These are phyloP conservation scores for Crithidia expoeki DNA, from an alignment of 208 protist species.

Conservation along the genomic window DNA sequence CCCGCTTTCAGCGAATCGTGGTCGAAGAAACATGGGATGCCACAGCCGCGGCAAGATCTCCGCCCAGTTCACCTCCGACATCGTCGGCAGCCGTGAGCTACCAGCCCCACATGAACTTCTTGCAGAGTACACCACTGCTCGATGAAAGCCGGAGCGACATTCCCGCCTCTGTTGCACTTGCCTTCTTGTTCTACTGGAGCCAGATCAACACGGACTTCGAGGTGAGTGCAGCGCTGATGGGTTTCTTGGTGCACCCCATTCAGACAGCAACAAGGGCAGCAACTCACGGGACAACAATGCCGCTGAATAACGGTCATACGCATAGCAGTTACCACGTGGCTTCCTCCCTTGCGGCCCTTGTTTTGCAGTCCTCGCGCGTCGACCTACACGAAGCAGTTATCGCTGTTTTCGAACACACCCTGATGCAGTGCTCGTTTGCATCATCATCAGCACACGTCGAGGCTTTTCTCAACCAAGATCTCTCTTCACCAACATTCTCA, in stretches of 20 bases:
- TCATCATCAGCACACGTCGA: background rate
- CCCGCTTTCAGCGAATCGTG: constrained; percentile 22
- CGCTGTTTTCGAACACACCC: constrained; percentile 22
- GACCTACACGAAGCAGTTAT: constrained; percentile 33
- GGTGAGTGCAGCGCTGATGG: constrained; percentile 22
- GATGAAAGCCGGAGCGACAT: background rate
- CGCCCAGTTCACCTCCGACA: background rate
- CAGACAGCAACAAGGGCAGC: background rate
- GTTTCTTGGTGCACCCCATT: constrained; percentile 25
- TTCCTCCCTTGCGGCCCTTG: constrained; percentile 16
- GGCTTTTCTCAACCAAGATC: background rate
- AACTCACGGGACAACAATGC: background rate
- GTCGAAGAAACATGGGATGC: constrained; percentile 3
- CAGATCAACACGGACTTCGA: constrained; percentile 31
- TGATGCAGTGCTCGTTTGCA: constrained; percentile 5
- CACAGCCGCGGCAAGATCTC: background rate
- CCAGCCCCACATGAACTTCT: background rate
- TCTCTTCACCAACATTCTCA: background rate
- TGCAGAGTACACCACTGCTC: background rate
- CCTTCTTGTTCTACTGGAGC: constrained; percentile 33
- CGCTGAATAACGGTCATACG: background rate
- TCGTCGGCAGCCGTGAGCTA: background rate
- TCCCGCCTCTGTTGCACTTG: constrained; percentile 21
- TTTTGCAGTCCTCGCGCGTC: constrained; percentile 32
- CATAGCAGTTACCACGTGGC: background rate